Evolutionary conservation across 2,329 filamentous ascomycete genomes (phyloP), one percentile per base, ranked within the genome.

Genomic region (Aspergillus brasiliensis): DNA sequence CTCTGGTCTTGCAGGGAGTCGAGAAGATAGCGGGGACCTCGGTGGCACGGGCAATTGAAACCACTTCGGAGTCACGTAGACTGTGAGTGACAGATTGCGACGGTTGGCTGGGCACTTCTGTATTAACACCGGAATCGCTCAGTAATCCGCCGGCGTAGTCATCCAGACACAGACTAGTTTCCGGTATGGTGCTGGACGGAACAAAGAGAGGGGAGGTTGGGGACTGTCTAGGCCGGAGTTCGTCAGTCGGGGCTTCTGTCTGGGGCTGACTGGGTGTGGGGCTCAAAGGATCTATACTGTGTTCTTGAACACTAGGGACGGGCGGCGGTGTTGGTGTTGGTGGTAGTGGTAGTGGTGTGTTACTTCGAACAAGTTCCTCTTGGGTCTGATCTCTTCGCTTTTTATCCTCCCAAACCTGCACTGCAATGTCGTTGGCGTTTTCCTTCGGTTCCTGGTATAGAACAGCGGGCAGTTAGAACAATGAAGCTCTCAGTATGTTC

Each of bases 381-480:
- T 48, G 44, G 42, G 53, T 21, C 42, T 34, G 47, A 53, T 51
- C 17, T 63, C 59, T 51, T 51, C 51, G 61, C 49, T 66, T 69
- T 58, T 67, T 70, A 42, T 67, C 57, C 46, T 75, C 65, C 73
- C 73, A 75, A 28, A 63, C 61, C 37, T 61, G 60, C 27, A 73
- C 56, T 47, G 73, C 73, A 60, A 63, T 57, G 31, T 71, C 67
- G 64, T 67, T 75, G 44, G 70, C 73, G 68, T 71, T 67, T 51
- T 70, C 67, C 57, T 76, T 76, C 17, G 73, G 73, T 65, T 76
- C 73, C 73, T 76, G 58, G 42, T 5, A 17, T 47, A 46, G 27
- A 8, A 48, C 1, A 1, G 17, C n/a, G 23, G 31, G 19, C 11
- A n/a, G 51, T 67, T 58, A 68, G 59, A 40, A 28, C 49, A 51